Conservation (phyloP, 73 alveolate genomes). For the Effrenium voratum region DNA sequence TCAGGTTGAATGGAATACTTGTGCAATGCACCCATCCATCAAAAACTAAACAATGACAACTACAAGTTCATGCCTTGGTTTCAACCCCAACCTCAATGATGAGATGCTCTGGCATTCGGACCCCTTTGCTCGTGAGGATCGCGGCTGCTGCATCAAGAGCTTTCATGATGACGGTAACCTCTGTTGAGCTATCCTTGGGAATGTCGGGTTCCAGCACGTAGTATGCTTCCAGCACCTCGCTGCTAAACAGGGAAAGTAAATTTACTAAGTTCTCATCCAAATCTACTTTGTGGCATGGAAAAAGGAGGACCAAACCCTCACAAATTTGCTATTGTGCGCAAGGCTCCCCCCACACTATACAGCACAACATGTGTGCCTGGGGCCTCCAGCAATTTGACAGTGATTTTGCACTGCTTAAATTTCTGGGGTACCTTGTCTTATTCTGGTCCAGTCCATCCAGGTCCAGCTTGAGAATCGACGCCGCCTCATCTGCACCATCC, state of each 20-base stretch:
- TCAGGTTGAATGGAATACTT: not conserved
- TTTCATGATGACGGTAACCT: not conserved
- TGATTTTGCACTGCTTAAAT: not conserved
- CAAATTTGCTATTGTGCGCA: too few species aligned
- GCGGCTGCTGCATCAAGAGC: not conserved
- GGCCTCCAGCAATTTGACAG: not conserved
- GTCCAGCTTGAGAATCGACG: constrained; percentile 11
- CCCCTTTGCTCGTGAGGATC: not conserved
- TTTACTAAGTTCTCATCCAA: too few species aligned
- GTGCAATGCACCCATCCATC: too few species aligned
- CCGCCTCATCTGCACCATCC: not conserved
- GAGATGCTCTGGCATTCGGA: not conserved
- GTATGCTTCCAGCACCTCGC: not conserved
- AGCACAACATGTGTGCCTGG: not conserved
- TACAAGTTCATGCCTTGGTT: too few species aligned
- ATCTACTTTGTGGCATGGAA: too few species aligned
- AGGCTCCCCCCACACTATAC: not conserved
- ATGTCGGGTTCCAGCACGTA: not conserved
- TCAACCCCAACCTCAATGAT: not conserved
- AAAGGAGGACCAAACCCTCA: too few species aligned
- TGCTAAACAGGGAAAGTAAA: too few species aligned
- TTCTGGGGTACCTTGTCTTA: not conserved
- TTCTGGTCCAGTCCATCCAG: constrained; percentile 18
- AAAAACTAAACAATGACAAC: too few species aligned
- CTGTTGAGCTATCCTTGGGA: constrained; percentile 9